Base-by-base conservation (phyloP, 805 yeast species). In the Nakazawaea laoshanensis region DNA sequence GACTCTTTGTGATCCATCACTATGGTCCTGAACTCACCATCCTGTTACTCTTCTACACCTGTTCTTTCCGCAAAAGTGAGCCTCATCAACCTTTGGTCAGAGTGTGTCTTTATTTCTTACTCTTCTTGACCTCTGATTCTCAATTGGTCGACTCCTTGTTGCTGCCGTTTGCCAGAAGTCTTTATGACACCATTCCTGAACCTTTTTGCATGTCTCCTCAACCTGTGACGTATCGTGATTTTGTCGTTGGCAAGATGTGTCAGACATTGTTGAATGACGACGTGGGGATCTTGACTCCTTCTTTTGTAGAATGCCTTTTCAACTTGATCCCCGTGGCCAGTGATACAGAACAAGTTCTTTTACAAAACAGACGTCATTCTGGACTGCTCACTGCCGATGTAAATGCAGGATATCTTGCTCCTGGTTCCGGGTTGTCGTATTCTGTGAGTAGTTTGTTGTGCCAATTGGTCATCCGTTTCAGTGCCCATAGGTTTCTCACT, bases 201-300 rank as follows among this genome's bases (percentile, higher is more conserved):
- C 58, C 57, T 27, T 74, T 65, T 51, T 70, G 66, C 42, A 44
- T 40, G 38, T 47, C 43, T 43, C 60, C 50, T 31, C 47, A 41
- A 36, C 71, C 59, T 36, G 50, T 64, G 7, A 74, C 85, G 1
- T 68, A 74, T 35, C 54, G 89, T 40, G 94, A 82, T 50, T 78
- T 77, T 36, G 35, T 76, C 6, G 60, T 79, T 0, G 58, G 66
- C 5, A 82, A 77, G 30, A 48, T 74, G 5, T 65, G 75, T 29
- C 55, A 56, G 16, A 44, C 70, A 22, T 43, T 75, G 5, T 41
- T 49, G 13, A 35, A 52, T 18, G 63, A 64, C 40, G 47, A 56
- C 21, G 57, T 56, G 32, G 38, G 38, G 11, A 41, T 57, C 4
- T 46, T 65, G 10, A 53, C 71, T 4, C 67, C 75, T 1, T 66